Evolutionary conservation across 2,329 filamentous ascomycete genomes (phyloP).

Genomic region (Penicillium sp.): DNA sequence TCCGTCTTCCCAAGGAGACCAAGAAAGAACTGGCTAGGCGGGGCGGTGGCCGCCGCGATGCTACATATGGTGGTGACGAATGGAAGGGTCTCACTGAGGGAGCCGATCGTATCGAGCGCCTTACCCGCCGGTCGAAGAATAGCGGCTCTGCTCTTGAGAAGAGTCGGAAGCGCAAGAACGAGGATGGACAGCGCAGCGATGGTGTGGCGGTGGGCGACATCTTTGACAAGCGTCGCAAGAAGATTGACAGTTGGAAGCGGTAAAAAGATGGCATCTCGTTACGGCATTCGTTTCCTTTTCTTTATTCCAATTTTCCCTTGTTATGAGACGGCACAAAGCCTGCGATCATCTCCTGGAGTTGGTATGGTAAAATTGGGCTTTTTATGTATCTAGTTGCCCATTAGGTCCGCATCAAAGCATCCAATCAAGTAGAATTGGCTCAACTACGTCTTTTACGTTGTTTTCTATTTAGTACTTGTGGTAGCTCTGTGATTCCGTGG

Average conservation of each 20-base stretch:
- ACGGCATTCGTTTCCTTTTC: background rate
- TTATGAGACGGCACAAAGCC: background rate
- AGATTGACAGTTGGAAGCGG: conserved; percentile 46
- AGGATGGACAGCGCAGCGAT: conserved; percentile 71
- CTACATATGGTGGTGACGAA: conserved; percentile 86
- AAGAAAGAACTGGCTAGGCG: conserved; percentile 82
- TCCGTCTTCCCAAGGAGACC: conserved; percentile 78
- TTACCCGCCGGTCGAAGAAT: conserved; percentile 70
- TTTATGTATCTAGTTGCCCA: background rate
- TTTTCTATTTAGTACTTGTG: background rate
- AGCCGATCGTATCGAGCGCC: conserved; percentile 78
- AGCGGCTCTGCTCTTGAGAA: conserved; percentile 67
- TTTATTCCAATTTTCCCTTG: background rate
- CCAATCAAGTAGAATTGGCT: background rate
- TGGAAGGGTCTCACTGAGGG: conserved; percentile 85
- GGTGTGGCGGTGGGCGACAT: conserved; percentile 67
- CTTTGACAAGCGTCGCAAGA: conserved; percentile 48
- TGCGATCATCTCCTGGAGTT: conserved; percentile 10
- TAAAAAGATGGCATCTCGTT: conserved; percentile 14
- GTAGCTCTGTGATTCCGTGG: background rate
- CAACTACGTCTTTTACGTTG: background rate
- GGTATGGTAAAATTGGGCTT: background rate
- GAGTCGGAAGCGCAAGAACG: conserved; percentile 76
- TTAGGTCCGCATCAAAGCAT: background rate
- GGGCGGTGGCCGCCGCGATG: conserved; percentile 46